Evolutionary conservation across 2,329 filamentous ascomycete genomes (phyloP), one percentile per base, ranked within the genome.

Genomic region (Incumbomyces lentus): DNA sequence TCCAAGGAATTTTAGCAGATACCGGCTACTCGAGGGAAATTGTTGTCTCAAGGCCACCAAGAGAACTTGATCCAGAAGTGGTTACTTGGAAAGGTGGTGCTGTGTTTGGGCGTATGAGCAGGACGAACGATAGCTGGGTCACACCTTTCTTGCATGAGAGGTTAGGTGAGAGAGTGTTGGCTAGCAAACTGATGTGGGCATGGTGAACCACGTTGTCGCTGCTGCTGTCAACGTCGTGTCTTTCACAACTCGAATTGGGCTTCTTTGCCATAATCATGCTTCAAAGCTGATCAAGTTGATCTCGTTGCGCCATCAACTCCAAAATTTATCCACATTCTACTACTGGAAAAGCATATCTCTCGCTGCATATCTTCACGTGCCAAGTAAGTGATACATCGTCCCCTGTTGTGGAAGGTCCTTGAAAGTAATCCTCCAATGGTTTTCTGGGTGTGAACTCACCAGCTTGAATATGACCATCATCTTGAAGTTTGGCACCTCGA

Each of bases 41-140:
- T 47, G 70, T 82, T 51, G 78, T 84, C 18, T 78, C 76, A 1
- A 72, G 75, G 16, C 79, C 80, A n/a, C 92, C 92, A 0, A 75
- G 90, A 58, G 92, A 98, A 58, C 83, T 98, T 70, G 92, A 98
- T 66, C 87, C 92, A 50, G 88, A 95, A 66, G 89, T 96, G n/a
- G 84, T 96, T 44, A 82, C 83, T 7, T 98, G 92, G 92, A 98
- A 98, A 74, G 92, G 92, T 3, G 92, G 86, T 1, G 95, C 88
- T 62, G 89, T 98, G 13, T 98, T 95, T 71, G 89, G 87, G 2
- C 88, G 94, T 68, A 69, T 96, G 56, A 78, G 81, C 50, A 71
- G 70, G 38, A 89, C 87, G 13, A 96, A 96, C 66, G 92, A 98
- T 64, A 92, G 84, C 59, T 98, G 92, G 92, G 86, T 96, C 60